Conservation (phyloP, 768 basidiomycete species). For the Trametes cubensis region DNA sequence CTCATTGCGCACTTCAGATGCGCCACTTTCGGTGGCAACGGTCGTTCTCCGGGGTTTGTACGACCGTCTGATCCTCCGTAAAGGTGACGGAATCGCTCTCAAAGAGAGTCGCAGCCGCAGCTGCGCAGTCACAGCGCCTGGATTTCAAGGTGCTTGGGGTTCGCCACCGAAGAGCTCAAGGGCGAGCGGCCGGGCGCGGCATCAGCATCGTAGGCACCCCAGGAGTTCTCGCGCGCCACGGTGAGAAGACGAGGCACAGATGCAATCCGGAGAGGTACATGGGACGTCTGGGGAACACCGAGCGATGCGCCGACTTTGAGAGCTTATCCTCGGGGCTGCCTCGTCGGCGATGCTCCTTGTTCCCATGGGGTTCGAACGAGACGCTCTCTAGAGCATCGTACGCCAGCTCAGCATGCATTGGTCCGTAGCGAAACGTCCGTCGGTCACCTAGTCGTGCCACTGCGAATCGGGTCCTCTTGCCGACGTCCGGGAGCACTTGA, state of each 20-base stretch:
- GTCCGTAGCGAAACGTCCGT: not conserved
- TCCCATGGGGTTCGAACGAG: too few relatives aligned
- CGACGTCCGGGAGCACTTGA: too few relatives aligned
- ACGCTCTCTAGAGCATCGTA: too few relatives aligned
- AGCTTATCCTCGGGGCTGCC: not conserved
- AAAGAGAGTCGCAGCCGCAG: not conserved
- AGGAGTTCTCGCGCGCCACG: not conserved
- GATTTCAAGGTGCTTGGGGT: not conserved
- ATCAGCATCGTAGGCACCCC: not conserved
- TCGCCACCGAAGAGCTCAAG: not conserved
- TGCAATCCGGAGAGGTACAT: not conserved
- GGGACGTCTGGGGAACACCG: not conserved
- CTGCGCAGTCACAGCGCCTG: not conserved
- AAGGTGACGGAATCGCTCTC: too few relatives aligned
- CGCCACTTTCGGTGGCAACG: too few relatives aligned
- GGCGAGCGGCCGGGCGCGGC: not conserved
- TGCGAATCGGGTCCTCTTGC: too few relatives aligned
- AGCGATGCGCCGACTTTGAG: not conserved
- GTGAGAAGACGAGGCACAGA: slow-evolving; percentile 5
- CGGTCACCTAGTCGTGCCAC: not conserved
- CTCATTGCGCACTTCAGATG: too few relatives aligned
- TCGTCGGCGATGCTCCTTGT: not conserved
- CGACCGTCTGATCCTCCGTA: too few relatives aligned
- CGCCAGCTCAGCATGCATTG: not conserved
- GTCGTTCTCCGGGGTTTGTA: too few relatives aligned